Base-by-base conservation (phyloP, 495 filamentous ascomycete species). In the Hypoxylon fuscum region DNA sequence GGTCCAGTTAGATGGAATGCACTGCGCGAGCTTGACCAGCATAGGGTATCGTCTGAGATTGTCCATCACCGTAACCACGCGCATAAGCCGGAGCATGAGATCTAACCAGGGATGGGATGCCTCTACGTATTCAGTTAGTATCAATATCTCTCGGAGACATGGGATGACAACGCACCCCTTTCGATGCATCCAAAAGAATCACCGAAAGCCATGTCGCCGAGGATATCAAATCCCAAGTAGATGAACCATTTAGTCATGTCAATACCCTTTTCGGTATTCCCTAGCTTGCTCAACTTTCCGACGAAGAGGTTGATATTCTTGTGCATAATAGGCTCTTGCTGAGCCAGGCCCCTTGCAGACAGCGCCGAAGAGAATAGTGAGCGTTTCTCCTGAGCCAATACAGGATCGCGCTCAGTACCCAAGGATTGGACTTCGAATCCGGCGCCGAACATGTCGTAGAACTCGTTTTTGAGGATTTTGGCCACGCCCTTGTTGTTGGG, bases 291-390 rank as follows among this genome's bases (percentile, higher is more conserved):
- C 12, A 83, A 18, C 27, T 70, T 67, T 3, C 45, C 35, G 3
- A 82, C 62, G 0, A 82, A 64, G 3, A 66, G 44, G 52, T 81
- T 70, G 21, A 68, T 64, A 46, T 74, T 76, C 5, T 59, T 49
- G 8, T 61, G 58, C 11, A 82, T 72, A 29, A 83, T 70, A 4
- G 68, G 59, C 58, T 82, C 77, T 50, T 82, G 81, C 5, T 72
- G 70, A 32, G 73, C 61, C 35, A 84, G 43, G 1, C 63, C 58
- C 1, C 60, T 47, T 12, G 69, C 62, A 2, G 74, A 72, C 46
- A 77, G 75, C 2, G 74, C 75, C 1, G 64, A n/a, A n/a, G n/a
- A n/a, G n/a, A n/a, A n/a, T n/a, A n/a, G n/a, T n/a, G n/a, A n/a
- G n/a, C n/a, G n/a, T n/a, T n/a, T n/a, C n/a, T n/a, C n/a, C n/a